These are phyloP conservation scores for Lantana camara DNA, from an alignment of 257 asterid species.

Conservation along the genomic window DNA sequence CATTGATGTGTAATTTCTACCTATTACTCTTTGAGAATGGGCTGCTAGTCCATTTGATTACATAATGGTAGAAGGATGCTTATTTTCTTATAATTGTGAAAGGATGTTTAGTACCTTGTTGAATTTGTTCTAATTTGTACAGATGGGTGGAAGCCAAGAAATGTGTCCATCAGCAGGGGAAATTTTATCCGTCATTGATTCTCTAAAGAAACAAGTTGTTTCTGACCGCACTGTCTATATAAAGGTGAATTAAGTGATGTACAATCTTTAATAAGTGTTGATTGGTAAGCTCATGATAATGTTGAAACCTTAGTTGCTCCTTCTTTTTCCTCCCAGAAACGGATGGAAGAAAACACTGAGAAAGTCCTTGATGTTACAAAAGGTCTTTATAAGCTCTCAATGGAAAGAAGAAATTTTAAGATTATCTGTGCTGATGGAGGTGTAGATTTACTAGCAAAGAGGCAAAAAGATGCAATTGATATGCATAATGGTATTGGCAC, in stretches of 20 bases:
- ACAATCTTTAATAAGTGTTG: constrained; percentile 23
- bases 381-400: constrained; percentile 50
- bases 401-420: constrained; percentile 59
- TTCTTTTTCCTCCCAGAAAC: constrained; percentile 53
- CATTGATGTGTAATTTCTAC: neutral
- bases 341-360: constrained; percentile 64
- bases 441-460: constrained; percentile 74
- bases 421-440: constrained; percentile 47
- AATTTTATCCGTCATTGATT: constrained; percentile 53
- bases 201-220: constrained; percentile 61
- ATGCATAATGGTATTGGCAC: constrained; percentile 76
- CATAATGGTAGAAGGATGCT: neutral
- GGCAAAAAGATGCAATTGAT: constrained; percentile 86
- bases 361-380: constrained; percentile 58
- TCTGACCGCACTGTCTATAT: constrained; percentile 56
- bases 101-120: constrained; percentile 12
- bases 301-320: constrained; percentile 22
- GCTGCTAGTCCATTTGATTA: neutral
- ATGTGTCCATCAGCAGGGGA: constrained; percentile 43
- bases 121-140: constrained; percentile 33
- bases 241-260: constrained; percentile 54
- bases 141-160: constrained; percentile 52
- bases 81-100: neutral
- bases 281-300: constrained; percentile 26
- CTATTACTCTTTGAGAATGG: constrained; percentile 14